These are phyloP conservation scores for Amoeboaphelidium protococcarum DNA, from an alignment of 371 early-diverging fungal genomes.

Conservation along the genomic window DNA sequence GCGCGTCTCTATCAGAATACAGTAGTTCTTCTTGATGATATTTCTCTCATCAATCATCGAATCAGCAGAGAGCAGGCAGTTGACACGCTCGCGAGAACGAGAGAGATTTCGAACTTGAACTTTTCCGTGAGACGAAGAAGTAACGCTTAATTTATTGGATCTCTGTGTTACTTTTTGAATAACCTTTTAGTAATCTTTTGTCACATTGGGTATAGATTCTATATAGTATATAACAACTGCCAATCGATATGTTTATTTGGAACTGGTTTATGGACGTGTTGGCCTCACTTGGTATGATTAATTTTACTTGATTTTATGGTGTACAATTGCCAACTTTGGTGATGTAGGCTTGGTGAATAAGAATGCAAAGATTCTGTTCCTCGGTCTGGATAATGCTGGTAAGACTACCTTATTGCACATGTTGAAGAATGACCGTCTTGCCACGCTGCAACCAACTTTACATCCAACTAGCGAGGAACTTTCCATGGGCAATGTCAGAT, in stretches of 20 bases:
- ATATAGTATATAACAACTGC: no score
- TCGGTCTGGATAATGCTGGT: conserved; percentile 99
- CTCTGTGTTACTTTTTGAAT: no score
- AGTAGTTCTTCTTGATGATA: no score
- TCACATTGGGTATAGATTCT: no score
- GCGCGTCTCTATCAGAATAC: no score
- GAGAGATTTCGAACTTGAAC: no score
- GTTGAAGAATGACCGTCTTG: conserved; percentile 93
- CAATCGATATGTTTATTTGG: conserved; percentile 83
- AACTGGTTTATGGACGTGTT: conserved; percentile 83
- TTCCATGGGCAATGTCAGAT: conserved; percentile 78
- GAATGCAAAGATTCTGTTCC: conserved; percentile 94
- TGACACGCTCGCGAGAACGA: no score
- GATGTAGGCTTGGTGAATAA: conserved; percentile 74
- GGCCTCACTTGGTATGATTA: conserved; percentile 36
- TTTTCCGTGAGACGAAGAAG: no score
- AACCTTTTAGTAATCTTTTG: no score
- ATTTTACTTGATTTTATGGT: background rate
- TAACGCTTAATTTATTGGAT: no score
- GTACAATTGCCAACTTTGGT: background rate
- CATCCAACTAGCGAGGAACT: conserved; percentile 96
- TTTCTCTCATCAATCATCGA: no score
- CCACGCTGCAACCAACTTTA: conserved; percentile 86
- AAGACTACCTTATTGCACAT: conserved; percentile 98
- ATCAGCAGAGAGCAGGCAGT: no score